Percentiles rank a stretch among this genome's conserved stretches.
Evolutionary conservation across 192 early-diverging fungal genomes (phyloP).

Genomic region (Thoreauomyces humboldtii): DNA sequence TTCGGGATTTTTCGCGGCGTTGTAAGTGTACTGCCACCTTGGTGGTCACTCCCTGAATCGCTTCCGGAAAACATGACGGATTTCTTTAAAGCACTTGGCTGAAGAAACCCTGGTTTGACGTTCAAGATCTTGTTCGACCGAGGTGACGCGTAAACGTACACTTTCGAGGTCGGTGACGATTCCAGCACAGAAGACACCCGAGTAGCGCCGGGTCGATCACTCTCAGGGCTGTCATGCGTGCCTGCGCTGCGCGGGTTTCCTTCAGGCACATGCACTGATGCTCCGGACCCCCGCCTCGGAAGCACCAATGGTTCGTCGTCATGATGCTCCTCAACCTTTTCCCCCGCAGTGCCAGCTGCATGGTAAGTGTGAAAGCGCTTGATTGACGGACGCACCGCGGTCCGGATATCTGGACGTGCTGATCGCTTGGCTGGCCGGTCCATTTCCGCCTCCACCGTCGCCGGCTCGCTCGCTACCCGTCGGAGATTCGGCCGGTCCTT

Average conservation of each 20-base stretch:
- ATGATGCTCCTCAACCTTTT: slow-evolving; percentile 1
- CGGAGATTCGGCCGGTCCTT: slow-evolving; percentile 17
- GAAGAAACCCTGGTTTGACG: not conserved
- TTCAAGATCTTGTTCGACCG: not conserved
- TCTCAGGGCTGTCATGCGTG: not conserved
- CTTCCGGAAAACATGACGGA: slow-evolving; percentile 5
- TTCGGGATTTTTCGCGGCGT: slow-evolving; percentile 1
- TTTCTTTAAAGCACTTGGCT: not conserved
- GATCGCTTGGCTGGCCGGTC: slow-evolving; percentile 3
- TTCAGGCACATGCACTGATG: not conserved
- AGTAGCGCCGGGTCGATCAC: not conserved
- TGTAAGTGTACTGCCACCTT: not conserved
- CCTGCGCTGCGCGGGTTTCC: not conserved
- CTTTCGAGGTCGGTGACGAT: not conserved
- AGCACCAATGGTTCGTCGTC: not conserved
- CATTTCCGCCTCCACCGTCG: not conserved
- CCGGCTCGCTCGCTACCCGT: slow-evolving; percentile 27
- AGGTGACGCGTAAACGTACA: slow-evolving; percentile 14
- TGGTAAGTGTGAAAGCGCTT: slow-evolving; percentile 26
- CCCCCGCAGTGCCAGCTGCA: slow-evolving; percentile 7
- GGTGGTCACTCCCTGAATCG: slow-evolving; percentile 7
- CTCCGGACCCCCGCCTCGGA: not conserved
- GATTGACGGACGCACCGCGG: slow-evolving; percentile 20
- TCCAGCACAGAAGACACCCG: not conserved
- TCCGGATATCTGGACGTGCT: slow-evolving; percentile 11